Percentiles rank a stretch among this genome's conserved stretches.
phyloP scores from a whole-genome alignment of 176 grass and related monocot genomes.

The Chloris gayana region DNA sequence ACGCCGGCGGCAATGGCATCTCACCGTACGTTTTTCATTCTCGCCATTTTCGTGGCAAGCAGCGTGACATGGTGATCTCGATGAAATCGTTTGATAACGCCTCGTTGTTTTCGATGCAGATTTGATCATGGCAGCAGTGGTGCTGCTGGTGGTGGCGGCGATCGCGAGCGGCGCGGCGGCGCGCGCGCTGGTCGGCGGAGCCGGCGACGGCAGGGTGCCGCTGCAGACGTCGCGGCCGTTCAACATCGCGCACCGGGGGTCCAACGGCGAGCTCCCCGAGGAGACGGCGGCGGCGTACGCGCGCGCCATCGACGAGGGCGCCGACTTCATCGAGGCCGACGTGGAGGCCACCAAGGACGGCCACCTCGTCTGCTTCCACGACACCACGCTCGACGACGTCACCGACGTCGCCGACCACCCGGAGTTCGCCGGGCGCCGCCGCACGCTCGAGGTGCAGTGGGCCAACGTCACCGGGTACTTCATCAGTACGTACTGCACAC shows the following conservation, averaged over 20 bases:
- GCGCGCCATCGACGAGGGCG: slow-evolving; percentile 59
- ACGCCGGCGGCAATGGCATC: slow-evolving; percentile 10
- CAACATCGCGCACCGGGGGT: slow-evolving; percentile 64
- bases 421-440: slow-evolving; percentile 44
- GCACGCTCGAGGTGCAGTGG: slow-evolving; percentile 58
- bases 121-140: background rate
- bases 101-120: background rate
- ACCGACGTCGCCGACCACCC: slow-evolving; percentile 47
- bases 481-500: slow-evolving; percentile 28
- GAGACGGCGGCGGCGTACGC: slow-evolving; percentile 55
- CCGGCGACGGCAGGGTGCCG: slow-evolving; percentile 1
- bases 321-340: slow-evolving; percentile 64
- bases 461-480: slow-evolving; percentile 51
- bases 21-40: slow-evolving; percentile 1
- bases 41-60: too few relatives aligned
- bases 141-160: background rate
- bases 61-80: too few relatives aligned
- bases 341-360: slow-evolving; percentile 53
- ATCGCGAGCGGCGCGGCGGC: slow-evolving; percentile 4
- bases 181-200: slow-evolving; percentile 28
- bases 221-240: slow-evolving; percentile 48
- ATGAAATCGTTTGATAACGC: too few relatives aligned
- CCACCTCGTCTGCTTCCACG: slow-evolving; percentile 61
- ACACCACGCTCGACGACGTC: slow-evolving; percentile 53
- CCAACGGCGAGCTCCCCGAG: slow-evolving; percentile 61